Evolutionary conservation across 345 rosid genomes (phyloP).

Genomic region (Heritiera littoralis): DNA sequence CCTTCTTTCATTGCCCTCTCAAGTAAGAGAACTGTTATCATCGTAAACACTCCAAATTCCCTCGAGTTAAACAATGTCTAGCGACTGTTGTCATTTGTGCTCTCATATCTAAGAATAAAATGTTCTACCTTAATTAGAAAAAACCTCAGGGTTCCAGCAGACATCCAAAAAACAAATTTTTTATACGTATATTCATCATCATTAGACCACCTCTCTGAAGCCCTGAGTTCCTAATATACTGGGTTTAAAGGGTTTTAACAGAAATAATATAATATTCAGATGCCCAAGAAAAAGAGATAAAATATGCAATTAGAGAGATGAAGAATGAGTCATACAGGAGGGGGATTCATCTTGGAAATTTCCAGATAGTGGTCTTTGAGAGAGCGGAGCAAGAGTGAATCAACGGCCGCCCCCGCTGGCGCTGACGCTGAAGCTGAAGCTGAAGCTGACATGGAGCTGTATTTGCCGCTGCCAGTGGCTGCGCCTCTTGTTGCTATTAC

Average conservation of each 20-base stretch:
- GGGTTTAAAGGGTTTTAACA: background rate
- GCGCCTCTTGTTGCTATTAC: slow-evolving; percentile 33
- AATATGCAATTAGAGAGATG: background rate
- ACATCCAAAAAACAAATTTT: background rate
- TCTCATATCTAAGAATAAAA: slow-evolving; percentile 24
- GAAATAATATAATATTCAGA: background rate
- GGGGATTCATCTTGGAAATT: slow-evolving; percentile 87
- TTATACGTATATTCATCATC: background rate
- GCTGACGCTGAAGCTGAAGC: too few species aligned
- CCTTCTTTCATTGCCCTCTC: background rate
- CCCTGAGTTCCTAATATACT: background rate
- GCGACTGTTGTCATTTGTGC: background rate
- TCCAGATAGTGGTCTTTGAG: slow-evolving; percentile 91
- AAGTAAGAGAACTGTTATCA: background rate
- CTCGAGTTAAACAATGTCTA: background rate
- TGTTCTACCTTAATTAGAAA: slow-evolving; percentile 42
- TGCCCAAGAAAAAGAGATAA: background rate
- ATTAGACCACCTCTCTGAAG: background rate
- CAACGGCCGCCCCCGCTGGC: slow-evolving; percentile 52
- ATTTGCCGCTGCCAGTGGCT: slow-evolving; percentile 22
- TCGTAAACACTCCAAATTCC: background rate
- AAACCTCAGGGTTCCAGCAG: background rate
- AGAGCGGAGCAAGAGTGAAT: slow-evolving; percentile 79
- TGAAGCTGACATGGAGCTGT: background rate
- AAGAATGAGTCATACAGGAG: slow-evolving; percentile 56